These are phyloP conservation scores for Crucibulum laeve DNA, from an alignment of 768 basidiomycete species.

Conservation along the genomic window DNA sequence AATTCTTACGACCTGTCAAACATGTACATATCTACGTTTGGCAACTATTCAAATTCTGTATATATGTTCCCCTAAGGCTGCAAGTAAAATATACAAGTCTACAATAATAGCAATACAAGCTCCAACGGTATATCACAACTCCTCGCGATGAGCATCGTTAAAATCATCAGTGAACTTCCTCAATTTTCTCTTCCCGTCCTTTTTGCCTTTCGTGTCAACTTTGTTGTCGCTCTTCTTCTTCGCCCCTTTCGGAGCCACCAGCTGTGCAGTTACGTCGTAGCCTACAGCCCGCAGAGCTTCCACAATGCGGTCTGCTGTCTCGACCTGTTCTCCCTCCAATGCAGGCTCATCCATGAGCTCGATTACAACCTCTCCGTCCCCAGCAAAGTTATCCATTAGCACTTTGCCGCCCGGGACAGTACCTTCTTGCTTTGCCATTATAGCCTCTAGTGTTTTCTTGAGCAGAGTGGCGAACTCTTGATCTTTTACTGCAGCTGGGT, in stretches of 20 bases:
- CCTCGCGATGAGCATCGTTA: slow-evolving; percentile 6
- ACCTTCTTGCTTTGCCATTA: slow-evolving; percentile 20
- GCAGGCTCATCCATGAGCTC: slow-evolving; percentile 44
- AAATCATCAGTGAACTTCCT: slow-evolving; percentile 3
- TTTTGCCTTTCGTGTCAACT: neutral
- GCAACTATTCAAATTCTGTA: too few relatives aligned
- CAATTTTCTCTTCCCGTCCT: slow-evolving; percentile 3
- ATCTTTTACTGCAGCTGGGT: slow-evolving; percentile 14
- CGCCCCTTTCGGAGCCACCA: slow-evolving; percentile 17
- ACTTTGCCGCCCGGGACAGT: slow-evolving; percentile 2
- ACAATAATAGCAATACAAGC: too few relatives aligned
- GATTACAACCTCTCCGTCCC: slow-evolving; percentile 31
- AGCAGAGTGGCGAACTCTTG: slow-evolving; percentile 28
- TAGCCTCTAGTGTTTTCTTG: slow-evolving; percentile 32
- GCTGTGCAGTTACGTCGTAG: slow-evolving; percentile 39
- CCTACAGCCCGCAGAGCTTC: slow-evolving; percentile 52
- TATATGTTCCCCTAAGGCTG: too few relatives aligned
- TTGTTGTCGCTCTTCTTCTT: slow-evolving; percentile 13
- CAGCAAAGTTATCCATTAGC: slow-evolving; percentile 8
- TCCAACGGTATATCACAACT: slow-evolving; percentile 11
- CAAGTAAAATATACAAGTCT: too few relatives aligned
- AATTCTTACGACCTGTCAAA: too few relatives aligned
- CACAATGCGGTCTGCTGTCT: slow-evolving; percentile 38
- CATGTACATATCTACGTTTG: neutral
- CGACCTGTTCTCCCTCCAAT: slow-evolving; percentile 27